Evolutionary conservation across 2,329 filamentous ascomycete species (phyloP).

Genomic region (Ciborinia camelliae): DNA sequence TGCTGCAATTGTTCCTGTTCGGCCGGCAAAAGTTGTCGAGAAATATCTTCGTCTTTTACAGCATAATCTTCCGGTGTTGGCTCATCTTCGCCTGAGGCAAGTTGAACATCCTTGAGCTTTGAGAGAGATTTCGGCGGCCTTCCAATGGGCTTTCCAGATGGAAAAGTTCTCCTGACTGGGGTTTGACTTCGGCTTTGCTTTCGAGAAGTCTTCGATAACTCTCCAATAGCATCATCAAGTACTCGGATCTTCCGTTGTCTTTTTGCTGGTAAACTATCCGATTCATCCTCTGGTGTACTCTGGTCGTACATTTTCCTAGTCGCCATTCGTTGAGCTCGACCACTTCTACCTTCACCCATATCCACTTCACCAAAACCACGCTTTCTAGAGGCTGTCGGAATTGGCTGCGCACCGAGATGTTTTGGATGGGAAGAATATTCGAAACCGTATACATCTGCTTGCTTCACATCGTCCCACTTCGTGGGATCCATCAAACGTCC

Average conservation of each 20-base stretch:
- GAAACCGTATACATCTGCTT: conserved; percentile 57
- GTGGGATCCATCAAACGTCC: conserved; percentile 29
- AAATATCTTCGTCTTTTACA: conserved; percentile 14
- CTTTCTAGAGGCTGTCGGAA: conserved; percentile 22
- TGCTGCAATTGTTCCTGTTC: conserved; percentile 31
- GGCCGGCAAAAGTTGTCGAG: conserved; percentile 26
- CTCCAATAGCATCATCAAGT: conserved; percentile 25
- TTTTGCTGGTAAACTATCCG: conserved; percentile 32
- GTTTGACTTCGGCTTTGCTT: conserved; percentile 27
- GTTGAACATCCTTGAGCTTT: conserved; percentile 30
- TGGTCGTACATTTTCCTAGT: conserved; percentile 29
- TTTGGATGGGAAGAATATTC: conserved; percentile 57
- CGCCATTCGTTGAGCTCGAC: conserved; percentile 30
- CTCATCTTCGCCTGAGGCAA: conserved; percentile 24
- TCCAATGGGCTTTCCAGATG: conserved; percentile 36
- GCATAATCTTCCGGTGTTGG: conserved; percentile 15
- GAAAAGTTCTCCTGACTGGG: conserved; percentile 29
- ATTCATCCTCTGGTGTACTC: conserved; percentile 30
- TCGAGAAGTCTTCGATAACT: conserved; percentile 21
- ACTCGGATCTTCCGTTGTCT: conserved; percentile 30
- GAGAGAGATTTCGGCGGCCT: conserved; percentile 35
- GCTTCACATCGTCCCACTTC: conserved; percentile 46
- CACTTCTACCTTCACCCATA: conserved; percentile 27
- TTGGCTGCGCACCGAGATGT: conserved; percentile 58
- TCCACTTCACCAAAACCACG: conserved; percentile 16